Percentiles rank a stretch among this genome's conserved stretches.
Conservation (phyloP, 306 rosid genomes). For the Trifolium fragiferum region DNA sequence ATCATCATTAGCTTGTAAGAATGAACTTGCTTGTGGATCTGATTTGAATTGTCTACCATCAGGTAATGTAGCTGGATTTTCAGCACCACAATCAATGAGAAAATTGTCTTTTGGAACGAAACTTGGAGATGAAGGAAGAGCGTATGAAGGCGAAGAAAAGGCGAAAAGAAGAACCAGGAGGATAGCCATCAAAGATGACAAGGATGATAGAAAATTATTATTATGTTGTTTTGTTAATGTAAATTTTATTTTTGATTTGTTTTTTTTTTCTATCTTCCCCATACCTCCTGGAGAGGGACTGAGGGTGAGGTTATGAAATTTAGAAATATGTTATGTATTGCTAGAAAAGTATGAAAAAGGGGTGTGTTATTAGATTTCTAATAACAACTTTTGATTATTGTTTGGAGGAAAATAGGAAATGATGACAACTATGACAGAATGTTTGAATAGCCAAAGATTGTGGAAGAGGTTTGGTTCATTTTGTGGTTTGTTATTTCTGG, state of each 20-base stretch:
- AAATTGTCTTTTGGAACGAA: conserved; percentile 71
- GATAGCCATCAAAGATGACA: conserved; percentile 61
- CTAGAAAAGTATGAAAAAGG: conserved; percentile 31
- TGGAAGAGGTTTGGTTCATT: conserved; percentile 6
- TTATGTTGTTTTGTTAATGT: background rate
- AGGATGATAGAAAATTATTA: conserved; percentile 54
- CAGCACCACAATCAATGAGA: conserved; percentile 83
- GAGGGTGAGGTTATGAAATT: conserved; percentile 16
- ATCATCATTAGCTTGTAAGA: conserved; percentile 63
- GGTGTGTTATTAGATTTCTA: conserved; percentile 39
- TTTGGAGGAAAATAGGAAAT: conserved; percentile 34
- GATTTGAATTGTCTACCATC: conserved; percentile 83
- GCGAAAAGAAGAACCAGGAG: conserved; percentile 52
- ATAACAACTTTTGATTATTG: conserved; percentile 18
- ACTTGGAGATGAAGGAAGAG: conserved; percentile 9
- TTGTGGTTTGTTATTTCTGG: conserved; percentile 13
- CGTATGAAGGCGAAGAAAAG: conserved; percentile 42
- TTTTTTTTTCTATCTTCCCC: conserved; percentile 52
- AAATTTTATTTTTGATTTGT: background rate
- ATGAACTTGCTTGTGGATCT: conserved; percentile 59
- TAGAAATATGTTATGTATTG: conserved; percentile 27
- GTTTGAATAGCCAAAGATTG: conserved; percentile 37
- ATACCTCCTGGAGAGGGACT: conserved; percentile 72
- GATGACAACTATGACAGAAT: conserved; percentile 19
- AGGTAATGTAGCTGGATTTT: conserved; percentile 44